Evolutionary conservation across 805 yeast genomes (phyloP).

Genomic region (Wickerhamomyces silvicola): DNA sequence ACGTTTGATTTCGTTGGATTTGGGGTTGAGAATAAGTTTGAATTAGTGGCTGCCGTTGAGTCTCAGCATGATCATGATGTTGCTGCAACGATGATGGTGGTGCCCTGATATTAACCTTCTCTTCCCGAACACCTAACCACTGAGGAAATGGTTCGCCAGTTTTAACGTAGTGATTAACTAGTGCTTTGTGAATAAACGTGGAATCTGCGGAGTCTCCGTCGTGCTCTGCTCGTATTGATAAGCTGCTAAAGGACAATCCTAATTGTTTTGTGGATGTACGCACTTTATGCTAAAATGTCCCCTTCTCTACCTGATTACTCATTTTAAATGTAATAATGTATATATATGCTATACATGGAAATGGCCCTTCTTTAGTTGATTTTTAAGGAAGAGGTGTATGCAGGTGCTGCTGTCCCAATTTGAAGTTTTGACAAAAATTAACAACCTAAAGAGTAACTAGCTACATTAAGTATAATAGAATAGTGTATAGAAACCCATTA

Average conservation of each 20-base stretch:
- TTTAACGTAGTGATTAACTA: constrained; percentile 14
- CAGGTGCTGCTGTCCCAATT: too few species aligned
- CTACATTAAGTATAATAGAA: too few species aligned
- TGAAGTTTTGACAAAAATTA: too few species aligned
- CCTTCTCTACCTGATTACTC: constrained; percentile 4
- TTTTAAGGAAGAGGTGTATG: too few species aligned
- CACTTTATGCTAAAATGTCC: constrained; percentile 19
- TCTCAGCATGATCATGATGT: constrained; percentile 10
- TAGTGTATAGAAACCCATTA: too few species aligned
- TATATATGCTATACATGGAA: too few species aligned
- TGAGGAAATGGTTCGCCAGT: constrained; percentile 15
- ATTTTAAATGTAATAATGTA: neutral
- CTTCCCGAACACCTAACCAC: constrained; percentile 20
- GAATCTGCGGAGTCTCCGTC: constrained; percentile 21
- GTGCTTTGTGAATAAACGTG: constrained; percentile 21
- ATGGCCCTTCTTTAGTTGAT: too few species aligned
- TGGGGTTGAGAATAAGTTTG: constrained; percentile 3
- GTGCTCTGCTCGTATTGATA: constrained; percentile 21
- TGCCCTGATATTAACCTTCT: too few species aligned
- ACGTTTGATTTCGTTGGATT: constrained; percentile 2
- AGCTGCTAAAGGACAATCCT: constrained; percentile 15
- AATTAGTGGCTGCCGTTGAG: constrained; percentile 5
- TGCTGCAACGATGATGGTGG: constrained; percentile 3
- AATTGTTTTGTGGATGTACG: constrained; percentile 20
- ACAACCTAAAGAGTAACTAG: too few species aligned